phyloP scores from a whole-genome alignment of 140 eudicot species.

The Ambrosia hybrid region DNA sequence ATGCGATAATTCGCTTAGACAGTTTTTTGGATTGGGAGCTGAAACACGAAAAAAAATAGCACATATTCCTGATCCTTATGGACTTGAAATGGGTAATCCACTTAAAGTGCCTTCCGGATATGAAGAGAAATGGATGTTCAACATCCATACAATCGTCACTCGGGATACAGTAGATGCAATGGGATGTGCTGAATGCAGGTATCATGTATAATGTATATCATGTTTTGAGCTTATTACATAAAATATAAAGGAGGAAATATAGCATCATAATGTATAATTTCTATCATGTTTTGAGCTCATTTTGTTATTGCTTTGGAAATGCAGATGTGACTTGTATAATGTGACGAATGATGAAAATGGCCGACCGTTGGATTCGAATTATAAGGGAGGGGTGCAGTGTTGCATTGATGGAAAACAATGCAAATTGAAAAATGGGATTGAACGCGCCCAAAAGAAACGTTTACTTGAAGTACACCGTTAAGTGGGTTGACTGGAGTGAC shows the following conservation, averaged over 20 bases:
- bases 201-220: slow-evolving; percentile 17
- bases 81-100: slow-evolving; percentile 76
- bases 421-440: slow-evolving; percentile 48
- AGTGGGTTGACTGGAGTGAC: slow-evolving; percentile 69
- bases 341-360: slow-evolving; percentile 56
- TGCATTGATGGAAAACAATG: slow-evolving; percentile 68
- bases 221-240: background rate
- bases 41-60: slow-evolving; percentile 81
- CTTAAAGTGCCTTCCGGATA: slow-evolving; percentile 64
- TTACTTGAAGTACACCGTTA: slow-evolving; percentile 67
- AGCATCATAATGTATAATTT: background rate
- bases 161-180: slow-evolving; percentile 55
- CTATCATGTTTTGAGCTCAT: no score
- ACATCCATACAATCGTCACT: slow-evolving; percentile 87
- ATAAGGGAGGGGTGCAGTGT: slow-evolving; percentile 67
- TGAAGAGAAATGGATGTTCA: slow-evolving; percentile 78
- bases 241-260: background rate
- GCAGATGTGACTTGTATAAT: slow-evolving; percentile 69
- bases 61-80: slow-evolving; percentile 75
- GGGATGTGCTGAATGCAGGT: slow-evolving; percentile 85
- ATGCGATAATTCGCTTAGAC: slow-evolving; percentile 51
- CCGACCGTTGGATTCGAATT: slow-evolving; percentile 39
- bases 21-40: slow-evolving; percentile 82
- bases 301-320: slow-evolving; percentile 25
- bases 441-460: slow-evolving; percentile 43